These are phyloP conservation scores for Trifolium dubium DNA, from an alignment of 306 rosid species.

Conservation along the genomic window DNA sequence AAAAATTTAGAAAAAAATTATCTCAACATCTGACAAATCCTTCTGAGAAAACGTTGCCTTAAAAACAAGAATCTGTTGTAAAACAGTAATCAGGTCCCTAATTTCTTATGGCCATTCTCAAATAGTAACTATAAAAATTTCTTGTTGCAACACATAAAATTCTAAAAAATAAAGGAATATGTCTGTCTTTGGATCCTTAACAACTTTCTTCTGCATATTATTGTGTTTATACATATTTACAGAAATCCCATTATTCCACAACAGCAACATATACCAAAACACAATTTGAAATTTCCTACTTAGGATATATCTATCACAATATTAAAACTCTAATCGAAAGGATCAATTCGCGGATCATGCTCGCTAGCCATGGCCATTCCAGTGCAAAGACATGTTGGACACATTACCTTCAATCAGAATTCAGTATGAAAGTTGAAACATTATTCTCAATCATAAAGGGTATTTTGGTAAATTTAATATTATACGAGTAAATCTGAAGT, in stretches of 20 bases:
- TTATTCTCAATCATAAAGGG: constrained; percentile 5
- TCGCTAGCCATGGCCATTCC: constrained; percentile 99
- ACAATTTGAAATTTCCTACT: constrained; percentile 24
- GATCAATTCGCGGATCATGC: constrained; percentile 94
- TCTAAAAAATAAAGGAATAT: background rate
- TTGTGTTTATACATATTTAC: constrained; percentile 41
- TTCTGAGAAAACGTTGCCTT: no score
- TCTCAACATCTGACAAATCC: no score
- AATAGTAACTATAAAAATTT: constrained; percentile 14
- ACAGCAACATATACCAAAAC: constrained; percentile 5
- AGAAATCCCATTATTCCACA: constrained; percentile 35
- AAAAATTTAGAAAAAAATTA: no score
- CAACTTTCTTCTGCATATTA: constrained; percentile 21
- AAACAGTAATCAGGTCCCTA: background rate
- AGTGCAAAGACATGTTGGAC: constrained; percentile 97
- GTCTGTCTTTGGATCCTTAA: background rate
- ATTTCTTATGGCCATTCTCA: background rate
- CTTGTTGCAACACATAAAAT: constrained; percentile 8
- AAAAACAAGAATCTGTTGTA: background rate
- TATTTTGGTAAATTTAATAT: background rate
- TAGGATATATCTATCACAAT: background rate
- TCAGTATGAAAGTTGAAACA: constrained; percentile 10
- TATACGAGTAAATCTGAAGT: no score
- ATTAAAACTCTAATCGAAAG: constrained; percentile 67
- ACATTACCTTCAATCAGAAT: constrained; percentile 77